A percentile compares a stretch with the other conserved stretches of the same genome.
Conservation (phyloP, 108 stramenopile species). For the Conticribra guillardii region DNA sequence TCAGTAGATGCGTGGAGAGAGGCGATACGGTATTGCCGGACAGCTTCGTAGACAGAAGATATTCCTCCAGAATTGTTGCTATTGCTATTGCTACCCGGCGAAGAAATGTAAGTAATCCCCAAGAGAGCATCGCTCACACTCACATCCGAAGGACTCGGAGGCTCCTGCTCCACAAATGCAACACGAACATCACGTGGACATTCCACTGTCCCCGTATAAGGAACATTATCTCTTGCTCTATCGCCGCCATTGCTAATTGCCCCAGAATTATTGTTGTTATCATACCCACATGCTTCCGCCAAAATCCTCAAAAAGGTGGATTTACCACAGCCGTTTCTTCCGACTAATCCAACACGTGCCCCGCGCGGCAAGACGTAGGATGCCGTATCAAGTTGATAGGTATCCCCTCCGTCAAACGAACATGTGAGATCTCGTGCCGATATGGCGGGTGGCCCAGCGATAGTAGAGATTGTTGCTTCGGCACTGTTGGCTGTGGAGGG, state of each 20-base stretch:
- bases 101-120: constrained; percentile 49
- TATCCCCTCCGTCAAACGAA: constrained; percentile 56
- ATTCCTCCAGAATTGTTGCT: neutral
- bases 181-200: constrained; percentile 55
- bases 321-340: constrained; percentile 65
- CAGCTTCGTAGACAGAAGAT: constrained; percentile 60
- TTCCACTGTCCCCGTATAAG: constrained; percentile 65
- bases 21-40: constrained; percentile 67
- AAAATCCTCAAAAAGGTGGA: constrained; percentile 73
- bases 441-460: constrained; percentile 34
- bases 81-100: neutral
- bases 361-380: constrained; percentile 75
- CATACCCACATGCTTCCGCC: constrained; percentile 53
- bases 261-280: neutral
- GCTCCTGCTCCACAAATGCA: constrained; percentile 84
- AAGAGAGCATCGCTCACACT: constrained; percentile 79
- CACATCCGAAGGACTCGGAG: constrained; percentile 62
- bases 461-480: neutral
- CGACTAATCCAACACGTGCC: constrained; percentile 67
- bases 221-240: constrained; percentile 30
- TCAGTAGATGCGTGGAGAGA: constrained; percentile 50
- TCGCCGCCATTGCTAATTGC: constrained; percentile 2
- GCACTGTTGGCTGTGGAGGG: neutral
- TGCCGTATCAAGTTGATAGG: constrained; percentile 76
- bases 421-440: constrained; percentile 44